Base-by-base conservation (phyloP, 805 yeast genomes). In the Naumovozyma dairenensis region DNA sequence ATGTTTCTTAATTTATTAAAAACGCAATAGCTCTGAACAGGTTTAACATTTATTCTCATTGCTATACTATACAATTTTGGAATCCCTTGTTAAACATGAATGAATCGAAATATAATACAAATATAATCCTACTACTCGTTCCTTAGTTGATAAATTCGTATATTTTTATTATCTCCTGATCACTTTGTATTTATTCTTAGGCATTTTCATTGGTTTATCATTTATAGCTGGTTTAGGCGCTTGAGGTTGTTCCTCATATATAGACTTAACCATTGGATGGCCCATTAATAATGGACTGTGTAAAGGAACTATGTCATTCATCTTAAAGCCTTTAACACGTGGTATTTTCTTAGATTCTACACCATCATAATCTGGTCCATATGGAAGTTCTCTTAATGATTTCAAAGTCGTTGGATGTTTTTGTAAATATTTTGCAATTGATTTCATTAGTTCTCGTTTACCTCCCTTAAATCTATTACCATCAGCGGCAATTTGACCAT, bases 261-360 rank as follows among this genome's bases (percentile, higher is more conserved):
- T 71, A 36, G 69, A 59, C 41, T 76, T 84, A 2, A 86, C 76
- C 68, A 77, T 76, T 33, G 96, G 96, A 48, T 82, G 85, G 20
- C 82, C 87, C 67, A 83, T 70, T 28, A 87, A 69, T 29, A 80
- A 75, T 14, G 80, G 75, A 34, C 93, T 79, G 49, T 80, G 85
- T 20, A 85, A 67, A n/a, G 98, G 98, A 10, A 87, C 84, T 29
- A 89, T 77, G 2, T 77, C 72, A 57, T 82, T 84, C 83, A 87
- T 80, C 48, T 69, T 74, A 67, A 82, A 80, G 9, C 95, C 95
- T 45, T 75, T 73, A n/a, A 93, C 95, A 36, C 61, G 65, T 8
- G 94, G 94, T 49, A 80, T 57, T 58, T 71, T 66, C 46, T 68
- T 65, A 9, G 82, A 73, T 42, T 64, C 67, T 44, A 72, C 71